Conservation (phyloP, 306 rosid genomes). For the Fragaria ananassa region DNA sequence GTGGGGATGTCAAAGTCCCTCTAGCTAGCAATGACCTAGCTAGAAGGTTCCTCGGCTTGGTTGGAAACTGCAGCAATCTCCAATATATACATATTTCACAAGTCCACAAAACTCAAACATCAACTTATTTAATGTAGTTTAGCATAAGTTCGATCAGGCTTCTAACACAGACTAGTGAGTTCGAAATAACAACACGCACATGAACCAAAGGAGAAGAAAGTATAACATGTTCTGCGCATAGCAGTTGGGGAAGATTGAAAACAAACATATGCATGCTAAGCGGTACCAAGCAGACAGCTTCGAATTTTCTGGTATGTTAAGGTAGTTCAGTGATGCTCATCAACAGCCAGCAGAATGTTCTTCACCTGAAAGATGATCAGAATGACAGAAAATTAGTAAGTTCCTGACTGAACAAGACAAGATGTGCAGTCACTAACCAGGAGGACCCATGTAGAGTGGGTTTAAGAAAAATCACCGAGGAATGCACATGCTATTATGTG, state of each 20-base stretch:
- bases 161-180: not conserved
- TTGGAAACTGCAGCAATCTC: not conserved
- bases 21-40: not conserved
- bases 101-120: not conserved
- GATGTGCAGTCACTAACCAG: not conserved
- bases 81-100: not conserved
- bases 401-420: not conserved
- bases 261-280: not conserved
- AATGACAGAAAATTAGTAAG: not conserved
- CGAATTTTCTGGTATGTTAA: no score
- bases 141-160: not conserved
- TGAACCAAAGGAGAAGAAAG: not conserved
- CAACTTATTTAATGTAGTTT: not conserved
- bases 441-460: not conserved
- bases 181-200: not conserved
- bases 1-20: not conserved
- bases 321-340: slow-evolving; percentile 19
- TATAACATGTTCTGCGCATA: not conserved
- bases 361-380: slow-evolving; percentile 23
- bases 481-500: not conserved
- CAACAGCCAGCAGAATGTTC: slow-evolving; percentile 20
- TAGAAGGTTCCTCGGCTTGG: not conserved
- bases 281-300: slow-evolving; percentile 5
- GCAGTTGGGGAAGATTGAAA: not conserved
- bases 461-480: not conserved